phyloP scores from a whole-genome alignment of 805 yeast species.

The Zygosaccharomyces siamensis region DNA sequence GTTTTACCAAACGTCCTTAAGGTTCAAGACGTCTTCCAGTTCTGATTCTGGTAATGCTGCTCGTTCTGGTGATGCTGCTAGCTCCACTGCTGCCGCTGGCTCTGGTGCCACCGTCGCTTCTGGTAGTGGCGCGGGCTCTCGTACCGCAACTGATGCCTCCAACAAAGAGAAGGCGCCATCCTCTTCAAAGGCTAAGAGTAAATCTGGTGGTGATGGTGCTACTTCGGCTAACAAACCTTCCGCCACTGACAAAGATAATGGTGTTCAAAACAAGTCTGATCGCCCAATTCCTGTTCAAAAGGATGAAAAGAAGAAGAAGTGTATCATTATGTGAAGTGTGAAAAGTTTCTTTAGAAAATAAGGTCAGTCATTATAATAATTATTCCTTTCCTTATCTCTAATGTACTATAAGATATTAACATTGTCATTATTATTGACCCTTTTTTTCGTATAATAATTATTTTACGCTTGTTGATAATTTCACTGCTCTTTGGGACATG shows the following conservation, averaged over 20 bases:
- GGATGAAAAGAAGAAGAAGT: conserved; percentile 1
- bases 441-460: conserved; percentile 1
- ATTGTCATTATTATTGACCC: background rate
- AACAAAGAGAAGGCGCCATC: conserved; percentile 9
- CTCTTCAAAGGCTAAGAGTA: conserved; percentile 1
- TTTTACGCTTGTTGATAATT: background rate
- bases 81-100: conserved; percentile 3
- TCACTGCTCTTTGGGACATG: background rate
- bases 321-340: conserved; percentile 4
- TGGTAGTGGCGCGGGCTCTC: conserved; percentile 6
- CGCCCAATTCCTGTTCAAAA: background rate
- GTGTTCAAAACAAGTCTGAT: background rate
- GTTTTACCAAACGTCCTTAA: conserved; percentile 47
- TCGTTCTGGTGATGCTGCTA: conserved; percentile 9
- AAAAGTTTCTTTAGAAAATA: background rate
- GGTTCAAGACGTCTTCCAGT: conserved; percentile 19
- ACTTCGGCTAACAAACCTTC: background rate
- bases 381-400: background rate
- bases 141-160: conserved; percentile 10
- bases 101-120: background rate
- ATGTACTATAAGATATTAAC: conserved; percentile 4
- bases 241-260: background rate
- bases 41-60: conserved; percentile 6
- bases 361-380: background rate
- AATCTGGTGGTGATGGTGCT: background rate